Conservation (phyloP, 176 grass and related monocot genomes). For the Juncus inflexus region DNA sequence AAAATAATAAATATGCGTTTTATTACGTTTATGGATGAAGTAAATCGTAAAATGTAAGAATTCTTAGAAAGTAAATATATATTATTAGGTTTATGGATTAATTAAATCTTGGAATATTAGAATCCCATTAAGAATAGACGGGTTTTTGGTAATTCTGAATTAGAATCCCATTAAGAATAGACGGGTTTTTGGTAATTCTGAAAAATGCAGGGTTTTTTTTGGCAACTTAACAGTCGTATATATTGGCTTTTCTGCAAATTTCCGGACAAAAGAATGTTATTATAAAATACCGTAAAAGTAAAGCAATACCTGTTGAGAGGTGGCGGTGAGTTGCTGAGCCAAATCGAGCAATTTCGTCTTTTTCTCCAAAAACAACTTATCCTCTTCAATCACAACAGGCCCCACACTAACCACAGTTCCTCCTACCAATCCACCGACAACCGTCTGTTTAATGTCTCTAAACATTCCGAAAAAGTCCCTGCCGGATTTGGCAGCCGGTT, state of each 20-base stretch:
- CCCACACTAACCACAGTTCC: constrained; percentile 29
- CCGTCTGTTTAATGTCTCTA: constrained; percentile 76
- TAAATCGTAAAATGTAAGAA: too few species aligned
- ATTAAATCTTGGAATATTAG: too few species aligned
- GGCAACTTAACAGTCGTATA: neutral
- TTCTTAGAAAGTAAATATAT: too few species aligned
- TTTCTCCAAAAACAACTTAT: constrained; percentile 54
- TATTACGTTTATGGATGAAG: too few species aligned
- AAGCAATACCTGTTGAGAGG: constrained; percentile 60
- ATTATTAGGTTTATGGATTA: too few species aligned
- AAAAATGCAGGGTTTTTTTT: too few species aligned
- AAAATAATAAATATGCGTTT: too few species aligned
- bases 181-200: too few species aligned
- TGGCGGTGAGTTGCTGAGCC: constrained; percentile 62
- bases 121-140: too few species aligned
- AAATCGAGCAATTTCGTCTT: constrained; percentile 65
- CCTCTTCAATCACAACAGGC: constrained; percentile 50
- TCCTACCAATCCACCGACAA: constrained; percentile 50
- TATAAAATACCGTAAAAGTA: neutral
- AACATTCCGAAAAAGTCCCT: constrained; percentile 80
- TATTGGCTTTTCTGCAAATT: neutral
- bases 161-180: too few species aligned
- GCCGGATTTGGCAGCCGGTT: constrained; percentile 43
- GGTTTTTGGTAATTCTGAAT: too few species aligned
- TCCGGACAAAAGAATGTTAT: neutral